Conservation (phyloP, 495 filamentous ascomycete species). For the Annulohypoxylon moriforme region DNA sequence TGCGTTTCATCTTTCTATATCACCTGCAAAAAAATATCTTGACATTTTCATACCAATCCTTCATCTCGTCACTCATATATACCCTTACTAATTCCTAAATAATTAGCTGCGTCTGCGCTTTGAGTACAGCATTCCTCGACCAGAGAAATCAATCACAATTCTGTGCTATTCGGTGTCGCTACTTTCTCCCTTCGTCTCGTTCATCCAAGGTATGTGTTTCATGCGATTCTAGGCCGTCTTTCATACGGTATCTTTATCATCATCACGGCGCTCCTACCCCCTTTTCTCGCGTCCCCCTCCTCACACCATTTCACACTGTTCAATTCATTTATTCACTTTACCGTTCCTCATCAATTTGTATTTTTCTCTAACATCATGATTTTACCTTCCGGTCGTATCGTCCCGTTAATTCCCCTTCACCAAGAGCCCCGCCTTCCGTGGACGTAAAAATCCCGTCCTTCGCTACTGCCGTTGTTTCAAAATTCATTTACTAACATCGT, state of each 20-base stretch:
- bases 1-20: no score
- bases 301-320: neutral
- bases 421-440: neutral
- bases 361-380: neutral
- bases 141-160: neutral
- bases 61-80: neutral
- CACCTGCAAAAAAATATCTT: neutral
- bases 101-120: neutral
- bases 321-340: neutral
- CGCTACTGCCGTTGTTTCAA: neutral
- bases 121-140: neutral
- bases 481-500: conserved; percentile 6
- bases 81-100: neutral
- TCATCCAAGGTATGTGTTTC: neutral
- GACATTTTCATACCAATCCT: neutral
- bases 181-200: neutral
- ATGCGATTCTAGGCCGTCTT: neutral
- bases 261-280: neutral
- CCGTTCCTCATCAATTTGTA: neutral
- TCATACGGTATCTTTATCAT: neutral
- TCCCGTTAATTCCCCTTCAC: neutral
- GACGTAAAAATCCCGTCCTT: neutral
- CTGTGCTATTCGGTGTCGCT: neutral
- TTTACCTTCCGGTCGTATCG: neutral
- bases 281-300: neutral